Evolutionary conservation across 768 basidiomycete genomes (phyloP), one percentile per base, ranked within the genome.

Genomic region (Dioszegia hungarica): DNA sequence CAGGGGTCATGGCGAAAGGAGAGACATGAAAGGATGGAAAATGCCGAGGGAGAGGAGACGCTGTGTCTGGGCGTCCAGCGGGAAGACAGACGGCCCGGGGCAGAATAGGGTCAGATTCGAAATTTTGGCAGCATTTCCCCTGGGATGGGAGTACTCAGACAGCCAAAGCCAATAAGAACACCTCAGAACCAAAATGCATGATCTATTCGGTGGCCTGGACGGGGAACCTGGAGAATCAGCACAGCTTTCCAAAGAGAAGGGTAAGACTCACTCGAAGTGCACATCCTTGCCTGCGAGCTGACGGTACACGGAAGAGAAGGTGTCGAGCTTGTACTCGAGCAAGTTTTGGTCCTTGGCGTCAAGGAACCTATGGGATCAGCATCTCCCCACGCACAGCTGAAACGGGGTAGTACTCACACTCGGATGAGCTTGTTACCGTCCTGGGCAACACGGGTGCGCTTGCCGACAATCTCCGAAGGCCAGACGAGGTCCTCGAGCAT

Each of bases 291-390:
- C 93, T 64, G 92, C 94, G 77, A 95, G 80, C 62, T 87, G 84
- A 37, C 68, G 88, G 84, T 95, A 97, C 63, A 98, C 90, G 38
- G 90, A 92, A 46, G 93, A 88, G 82, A 98, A 99, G 63, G 93
- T 94, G 81, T 99, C 95, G 70, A 98, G 84, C 84, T 99, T 99
- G 88, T 99, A 97, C 83, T 98, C 95, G 76, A 98, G 83, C 73
- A 90, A 89, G 77, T 92, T 98, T 55, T 91, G 85, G 76, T 99
- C 95, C 79, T 98, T 98, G 65, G 90, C 82, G 82, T 99, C 95
- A 66, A 99, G 87, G 82, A 92, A 87, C 67, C 94, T 98, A 77
- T 22, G n/a, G 31, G 56, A 46, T 47, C 20, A 59, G 56, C 61
- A 33, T n/a, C n/a, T n/a, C n/a, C n/a, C n/a, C n/a, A n/a, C n/a